A percentile compares a stretch with the other conserved stretches of the same genome.
phyloP scores from a whole-genome alignment of 805 yeast species.

The Vanderwaltozyma verrucispora region DNA sequence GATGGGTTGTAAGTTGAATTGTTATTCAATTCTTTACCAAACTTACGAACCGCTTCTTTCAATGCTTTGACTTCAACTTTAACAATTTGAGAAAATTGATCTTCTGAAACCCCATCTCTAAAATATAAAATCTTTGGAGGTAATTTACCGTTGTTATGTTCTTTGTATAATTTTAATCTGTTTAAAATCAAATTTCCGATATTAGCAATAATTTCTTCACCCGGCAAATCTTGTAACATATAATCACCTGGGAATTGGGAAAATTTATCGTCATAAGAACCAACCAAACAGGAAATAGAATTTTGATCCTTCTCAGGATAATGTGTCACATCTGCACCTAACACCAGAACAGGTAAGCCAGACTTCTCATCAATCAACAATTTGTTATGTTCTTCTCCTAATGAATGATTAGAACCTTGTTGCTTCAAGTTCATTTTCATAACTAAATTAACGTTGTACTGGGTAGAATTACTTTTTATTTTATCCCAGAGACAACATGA shows the following conservation, averaged over 20 bases:
- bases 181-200: constrained; percentile 10
- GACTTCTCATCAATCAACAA: constrained; percentile 10
- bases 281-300: constrained; percentile 15
- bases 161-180: constrained; percentile 11
- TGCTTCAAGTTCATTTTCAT: constrained; percentile 19
- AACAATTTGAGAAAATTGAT: constrained; percentile 15
- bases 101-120: constrained; percentile 20
- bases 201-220: constrained; percentile 14
- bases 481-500: constrained; percentile 16
- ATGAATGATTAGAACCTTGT: constrained; percentile 15
- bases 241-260: constrained; percentile 19
- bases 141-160: constrained; percentile 13
- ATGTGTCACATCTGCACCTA: constrained; percentile 21
- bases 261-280: constrained; percentile 12
- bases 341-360: constrained; percentile 12
- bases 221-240: constrained; percentile 12
- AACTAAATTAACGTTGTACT: constrained; percentile 14
- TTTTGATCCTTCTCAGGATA: constrained; percentile 18
- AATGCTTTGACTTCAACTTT: constrained; percentile 13
- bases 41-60: constrained; percentile 10
- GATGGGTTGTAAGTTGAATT: constrained; percentile 12
- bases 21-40: constrained; percentile 5
- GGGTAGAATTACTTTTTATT: constrained; percentile 11
- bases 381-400: constrained; percentile 4
- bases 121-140: constrained; percentile 16